These are phyloP conservation scores for Helichrysum umbraculigerum DNA, from an alignment of 129 eudicot species.

Conservation along the genomic window DNA sequence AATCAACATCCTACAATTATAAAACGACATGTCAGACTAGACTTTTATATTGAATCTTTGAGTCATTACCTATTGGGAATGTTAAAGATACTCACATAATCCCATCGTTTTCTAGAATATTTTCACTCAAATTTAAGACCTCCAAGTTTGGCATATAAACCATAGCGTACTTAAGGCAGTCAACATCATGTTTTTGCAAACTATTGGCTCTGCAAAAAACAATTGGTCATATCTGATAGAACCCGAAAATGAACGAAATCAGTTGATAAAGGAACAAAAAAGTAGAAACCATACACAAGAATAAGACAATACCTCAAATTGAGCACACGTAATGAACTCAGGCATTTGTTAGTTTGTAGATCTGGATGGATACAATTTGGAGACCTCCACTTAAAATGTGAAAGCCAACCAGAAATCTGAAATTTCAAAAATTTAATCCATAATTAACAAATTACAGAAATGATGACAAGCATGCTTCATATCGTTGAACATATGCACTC, in stretches of 20 bases:
- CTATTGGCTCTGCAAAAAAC: slow-evolving; percentile 54
- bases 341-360: slow-evolving; percentile 36
- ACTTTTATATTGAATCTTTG: background rate
- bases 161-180: slow-evolving; percentile 64
- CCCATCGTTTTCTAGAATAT: slow-evolving; percentile 65
- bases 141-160: slow-evolving; percentile 67
- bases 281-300: background rate
- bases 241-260: background rate
- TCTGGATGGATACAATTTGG: slow-evolving; percentile 22
- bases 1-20: slow-evolving; percentile 48
- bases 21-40: slow-evolving; percentile 16
- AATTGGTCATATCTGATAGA: background rate
- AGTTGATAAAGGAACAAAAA: too few species aligned
- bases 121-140: slow-evolving; percentile 19
- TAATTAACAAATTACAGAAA: background rate
- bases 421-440: slow-evolving; percentile 13
- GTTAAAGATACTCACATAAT: slow-evolving; percentile 48
- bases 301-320: slow-evolving; percentile 58
- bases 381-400: slow-evolving; percentile 56
- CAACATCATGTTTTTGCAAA: slow-evolving; percentile 53
- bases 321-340: slow-evolving; percentile 59
- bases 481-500: slow-evolving; percentile 28
- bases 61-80: slow-evolving; percentile 13
- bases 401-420: slow-evolving; percentile 85
- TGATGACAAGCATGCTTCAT: background rate